Percentiles rank a stretch among this genome's conserved stretches.
phyloP scores from a whole-genome alignment of 2,329 filamentous ascomycete species.

The Arthrinium phaeospermum region DNA sequence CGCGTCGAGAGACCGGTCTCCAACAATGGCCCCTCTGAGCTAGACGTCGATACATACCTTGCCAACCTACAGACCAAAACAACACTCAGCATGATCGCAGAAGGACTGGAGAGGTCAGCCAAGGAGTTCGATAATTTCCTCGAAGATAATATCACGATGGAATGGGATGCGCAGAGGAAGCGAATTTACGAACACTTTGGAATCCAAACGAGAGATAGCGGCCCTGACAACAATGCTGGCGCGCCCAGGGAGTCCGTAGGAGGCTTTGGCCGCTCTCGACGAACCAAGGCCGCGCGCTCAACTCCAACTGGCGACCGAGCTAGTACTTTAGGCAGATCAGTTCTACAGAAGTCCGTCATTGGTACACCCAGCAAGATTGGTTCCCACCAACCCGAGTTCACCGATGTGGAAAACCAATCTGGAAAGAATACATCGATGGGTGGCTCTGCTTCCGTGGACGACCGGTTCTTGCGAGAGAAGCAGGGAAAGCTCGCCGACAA shows the following conservation, averaged over 20 bases:
- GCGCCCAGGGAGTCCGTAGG: constrained; percentile 55
- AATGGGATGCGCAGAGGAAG: constrained; percentile 93
- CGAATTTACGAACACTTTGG: constrained; percentile 97
- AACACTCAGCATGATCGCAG: constrained; percentile 87
- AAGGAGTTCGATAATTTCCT: constrained; percentile 93
- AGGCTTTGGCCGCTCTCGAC: constrained; percentile 65
- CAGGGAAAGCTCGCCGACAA: constrained; percentile 81
- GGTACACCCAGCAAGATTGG: constrained; percentile 76
- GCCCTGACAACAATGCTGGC: constrained; percentile 39
- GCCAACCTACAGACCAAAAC: constrained; percentile 88
- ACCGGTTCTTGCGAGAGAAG: constrained; percentile 82
- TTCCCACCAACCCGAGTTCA: constrained; percentile 68
- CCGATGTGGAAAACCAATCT: constrained; percentile 68
- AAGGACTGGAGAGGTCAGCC: constrained; percentile 87
- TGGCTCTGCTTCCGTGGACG: constrained; percentile 63
- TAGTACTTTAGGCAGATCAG: constrained; percentile 69
- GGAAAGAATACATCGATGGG: constrained; percentile 52
- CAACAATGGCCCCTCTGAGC: constrained; percentile 52
- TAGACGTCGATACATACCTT: constrained; percentile 80
- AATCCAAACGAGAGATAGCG: constrained; percentile 67
- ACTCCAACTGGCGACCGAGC: constrained; percentile 46
- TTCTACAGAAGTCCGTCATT: constrained; percentile 83
- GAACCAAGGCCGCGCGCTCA: constrained; percentile 46
- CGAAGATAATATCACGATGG: constrained; percentile 91
- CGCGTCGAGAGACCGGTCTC: constrained; percentile 49